These are phyloP conservation scores for Phytophthora megakarya DNA, from an alignment of 352 stramenopile species.

Conservation along the genomic window DNA sequence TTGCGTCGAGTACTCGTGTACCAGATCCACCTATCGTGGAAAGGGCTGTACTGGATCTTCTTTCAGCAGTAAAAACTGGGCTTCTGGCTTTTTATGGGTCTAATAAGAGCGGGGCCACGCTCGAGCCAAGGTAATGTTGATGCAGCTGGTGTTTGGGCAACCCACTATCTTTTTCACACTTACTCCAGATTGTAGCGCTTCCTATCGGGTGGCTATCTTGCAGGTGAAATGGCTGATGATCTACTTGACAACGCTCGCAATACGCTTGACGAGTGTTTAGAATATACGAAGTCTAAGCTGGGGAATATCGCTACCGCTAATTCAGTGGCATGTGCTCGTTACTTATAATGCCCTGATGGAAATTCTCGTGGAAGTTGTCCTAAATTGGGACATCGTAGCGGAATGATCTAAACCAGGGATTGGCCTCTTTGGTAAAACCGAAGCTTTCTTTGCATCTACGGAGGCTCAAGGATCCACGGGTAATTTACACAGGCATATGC, in stretches of 20 bases:
- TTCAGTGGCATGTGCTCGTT: background rate
- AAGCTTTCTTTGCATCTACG: background rate
- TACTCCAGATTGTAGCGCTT: background rate
- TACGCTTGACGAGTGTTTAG: background rate
- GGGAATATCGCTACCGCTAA: background rate
- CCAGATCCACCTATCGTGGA: no score
- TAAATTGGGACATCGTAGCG: background rate
- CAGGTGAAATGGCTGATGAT: background rate
- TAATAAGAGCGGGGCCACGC: no score
- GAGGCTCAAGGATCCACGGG: background rate
- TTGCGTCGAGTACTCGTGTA: no score
- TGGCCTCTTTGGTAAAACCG: background rate
- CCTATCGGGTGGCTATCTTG: slow-evolving; percentile 13
- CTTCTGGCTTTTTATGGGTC: no score
- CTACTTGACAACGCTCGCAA: background rate
- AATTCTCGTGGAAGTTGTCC: background rate
- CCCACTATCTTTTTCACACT: slow-evolving; percentile 12
- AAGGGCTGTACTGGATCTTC: no score
- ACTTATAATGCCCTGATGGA: background rate
- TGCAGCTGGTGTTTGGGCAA: no score
- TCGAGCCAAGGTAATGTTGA: no score
- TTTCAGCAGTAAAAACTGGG: no score
- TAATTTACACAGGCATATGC: slow-evolving; percentile 1
- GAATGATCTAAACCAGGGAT: background rate
- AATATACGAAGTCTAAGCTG: background rate